A percentile compares a stretch with the other conserved stretches of the same genome.
These are phyloP conservation scores for barrel medic (Medicago truncatula) DNA, from an alignment of 306 rosid genomes.

Conservation along the genomic window MtrunA17r5.0-ANR NC_053042.1:5654001-5654500, in stretches of 20 bases:
- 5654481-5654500: not conserved
- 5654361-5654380: not conserved
- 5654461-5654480: constrained; percentile 8
- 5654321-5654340: not conserved
- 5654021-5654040: not conserved
- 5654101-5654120: too few species aligned
- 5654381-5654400: not conserved
- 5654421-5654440: constrained; percentile 1
- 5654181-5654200: too few species aligned
- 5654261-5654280: not conserved
- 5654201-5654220: too few species aligned
- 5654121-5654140: too few species aligned
- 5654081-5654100: too few species aligned
- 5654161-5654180: too few species aligned
- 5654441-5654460: constrained; percentile 1
- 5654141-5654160: too few species aligned
- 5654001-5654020: too few species aligned
- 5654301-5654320: too few species aligned
- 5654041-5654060: not conserved
- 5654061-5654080: not conserved
- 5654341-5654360: constrained; percentile 5
- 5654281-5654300: too few species aligned
- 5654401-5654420: not conserved
- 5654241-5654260: not conserved
- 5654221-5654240: too few species aligned